Evolutionary conservation across 2,329 filamentous ascomycete species (phyloP).

Genomic region (Neofusicoccum cordaticola): DNA sequence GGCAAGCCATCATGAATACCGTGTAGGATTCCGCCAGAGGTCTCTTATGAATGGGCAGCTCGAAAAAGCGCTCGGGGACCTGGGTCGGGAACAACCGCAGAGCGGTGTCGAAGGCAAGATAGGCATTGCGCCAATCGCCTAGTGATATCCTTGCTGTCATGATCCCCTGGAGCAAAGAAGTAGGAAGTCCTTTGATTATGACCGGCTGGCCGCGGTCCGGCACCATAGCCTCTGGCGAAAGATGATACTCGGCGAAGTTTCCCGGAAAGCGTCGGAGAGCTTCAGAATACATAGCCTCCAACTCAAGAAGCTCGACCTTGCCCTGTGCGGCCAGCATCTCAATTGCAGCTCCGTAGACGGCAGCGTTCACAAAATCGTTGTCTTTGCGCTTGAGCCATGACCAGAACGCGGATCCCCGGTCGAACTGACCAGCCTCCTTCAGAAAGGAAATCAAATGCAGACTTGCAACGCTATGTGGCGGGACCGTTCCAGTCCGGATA

Average conservation of each 20-base stretch:
- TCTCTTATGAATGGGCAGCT: constrained; percentile 45
- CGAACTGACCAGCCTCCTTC: constrained; percentile 44
- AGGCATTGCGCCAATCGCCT: constrained; percentile 48
- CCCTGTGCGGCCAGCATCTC: constrained; percentile 46
- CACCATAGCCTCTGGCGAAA: constrained; percentile 47
- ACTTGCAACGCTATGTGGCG: constrained; percentile 38
- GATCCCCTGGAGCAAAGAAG: constrained; percentile 48
- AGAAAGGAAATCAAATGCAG: constrained; percentile 48
- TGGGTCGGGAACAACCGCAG: constrained; percentile 47
- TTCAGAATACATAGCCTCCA: constrained; percentile 46
- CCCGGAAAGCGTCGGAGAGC: constrained; percentile 49
- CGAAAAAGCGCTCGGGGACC: constrained; percentile 43
- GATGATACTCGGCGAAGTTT: constrained; percentile 46
- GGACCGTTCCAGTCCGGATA: constrained; percentile 33
- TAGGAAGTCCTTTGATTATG: constrained; percentile 36
- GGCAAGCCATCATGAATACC: constrained; percentile 48
- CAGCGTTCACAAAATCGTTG: constrained; percentile 39
- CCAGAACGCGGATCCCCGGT: constrained; percentile 45
- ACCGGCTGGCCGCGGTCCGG: constrained; percentile 38
- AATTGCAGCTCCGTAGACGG: constrained; percentile 50
- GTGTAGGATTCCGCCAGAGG: constrained; percentile 48
- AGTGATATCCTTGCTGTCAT: constrained; percentile 45
- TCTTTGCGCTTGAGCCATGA: constrained; percentile 45
- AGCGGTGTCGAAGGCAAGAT: constrained; percentile 49
- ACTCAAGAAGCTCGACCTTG: constrained; percentile 34